Conservation (phyloP, 768 basidiomycete genomes). For the Tubosaeta brunneosetosa region DNA sequence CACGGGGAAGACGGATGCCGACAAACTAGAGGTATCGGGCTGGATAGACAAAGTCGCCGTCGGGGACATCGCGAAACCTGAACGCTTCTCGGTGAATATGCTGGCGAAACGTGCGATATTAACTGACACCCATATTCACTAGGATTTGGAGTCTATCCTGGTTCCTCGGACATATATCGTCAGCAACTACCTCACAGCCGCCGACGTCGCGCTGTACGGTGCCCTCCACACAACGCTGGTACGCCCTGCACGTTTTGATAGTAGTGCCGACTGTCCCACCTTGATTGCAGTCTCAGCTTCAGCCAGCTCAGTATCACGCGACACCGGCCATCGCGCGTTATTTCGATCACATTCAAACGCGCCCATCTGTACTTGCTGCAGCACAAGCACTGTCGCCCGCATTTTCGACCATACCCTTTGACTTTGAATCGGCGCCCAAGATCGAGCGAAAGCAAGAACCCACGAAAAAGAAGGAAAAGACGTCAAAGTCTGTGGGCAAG, state of each 20-base stretch:
- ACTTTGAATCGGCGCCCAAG: conserved; percentile 72
- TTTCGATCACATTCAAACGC: conserved; percentile 90
- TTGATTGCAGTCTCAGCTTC: conserved; percentile 55
- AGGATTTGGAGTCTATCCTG: conserved; percentile 73
- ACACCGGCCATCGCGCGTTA: conserved; percentile 86
- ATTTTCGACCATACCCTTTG: conserved; percentile 58
- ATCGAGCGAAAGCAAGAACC: conserved; percentile 67
- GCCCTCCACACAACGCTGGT: conserved; percentile 82
- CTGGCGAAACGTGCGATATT: neutral
- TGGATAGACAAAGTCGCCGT: conserved; percentile 68
- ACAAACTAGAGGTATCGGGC: conserved; percentile 55
- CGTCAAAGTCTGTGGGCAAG: conserved; percentile 31
- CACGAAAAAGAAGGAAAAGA: conserved; percentile 75
- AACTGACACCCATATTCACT: neutral
- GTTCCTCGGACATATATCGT: conserved; percentile 81
- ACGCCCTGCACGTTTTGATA: conserved; percentile 23
- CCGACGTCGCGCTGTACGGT: conserved; percentile 88
- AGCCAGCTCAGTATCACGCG: conserved; percentile 68
- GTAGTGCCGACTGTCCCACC: conserved; percentile 6
- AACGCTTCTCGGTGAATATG: conserved; percentile 45
- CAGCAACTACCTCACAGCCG: conserved; percentile 78
- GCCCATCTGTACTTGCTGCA: conserved; percentile 54
- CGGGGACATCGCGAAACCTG: conserved; percentile 44
- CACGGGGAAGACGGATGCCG: conserved; percentile 54
- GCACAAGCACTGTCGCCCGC: conserved; percentile 48